phyloP scores from a whole-genome alignment of 169 alveolate species.

The Plasmodium ovale region DNA sequence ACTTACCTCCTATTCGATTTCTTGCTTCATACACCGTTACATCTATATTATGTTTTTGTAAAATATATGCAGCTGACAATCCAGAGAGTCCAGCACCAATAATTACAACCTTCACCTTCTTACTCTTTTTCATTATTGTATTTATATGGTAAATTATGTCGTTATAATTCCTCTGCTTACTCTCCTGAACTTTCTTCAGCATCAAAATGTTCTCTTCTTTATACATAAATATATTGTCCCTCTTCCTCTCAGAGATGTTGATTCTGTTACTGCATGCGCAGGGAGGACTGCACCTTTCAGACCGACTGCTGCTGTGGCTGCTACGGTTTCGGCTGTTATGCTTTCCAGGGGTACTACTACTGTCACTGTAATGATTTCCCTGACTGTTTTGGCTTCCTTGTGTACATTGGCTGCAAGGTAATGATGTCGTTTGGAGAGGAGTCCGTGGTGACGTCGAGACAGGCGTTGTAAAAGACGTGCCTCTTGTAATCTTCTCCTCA shows the following conservation, averaged over 20 bases:
- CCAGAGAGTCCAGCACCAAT: conserved; percentile 70
- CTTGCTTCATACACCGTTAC: conserved; percentile 67
- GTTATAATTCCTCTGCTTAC: conserved; percentile 13
- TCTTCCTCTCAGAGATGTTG: conserved; percentile 18
- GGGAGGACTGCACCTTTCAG: too few relatives aligned
- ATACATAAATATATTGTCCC: conserved; percentile 31
- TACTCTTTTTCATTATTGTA: conserved; percentile 28
- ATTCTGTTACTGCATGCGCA: conserved; percentile 17
- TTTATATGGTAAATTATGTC: conserved; percentile 61
- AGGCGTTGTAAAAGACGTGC: too few relatives aligned
- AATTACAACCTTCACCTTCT: conserved; percentile 41
- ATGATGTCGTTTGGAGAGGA: too few relatives aligned
- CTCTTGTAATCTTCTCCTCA: too few relatives aligned
- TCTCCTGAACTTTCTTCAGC: conserved; percentile 3
- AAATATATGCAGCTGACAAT: conserved; percentile 66
- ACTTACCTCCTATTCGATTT: conserved; percentile 63
- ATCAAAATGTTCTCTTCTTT: conserved; percentile 29
- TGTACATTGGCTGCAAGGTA: too few relatives aligned
- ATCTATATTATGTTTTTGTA: conserved; percentile 42
- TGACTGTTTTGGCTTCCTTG: too few relatives aligned
- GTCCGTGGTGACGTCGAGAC: too few relatives aligned
- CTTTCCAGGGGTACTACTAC: too few relatives aligned
- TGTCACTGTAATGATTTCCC: too few relatives aligned
- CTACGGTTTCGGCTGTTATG: too few relatives aligned
- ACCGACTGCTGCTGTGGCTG: too few relatives aligned